Evolutionary conservation across 768 basidiomycete genomes (phyloP), one percentile per base, ranked within the genome.

Genomic region (Lactarius indigo): DNA sequence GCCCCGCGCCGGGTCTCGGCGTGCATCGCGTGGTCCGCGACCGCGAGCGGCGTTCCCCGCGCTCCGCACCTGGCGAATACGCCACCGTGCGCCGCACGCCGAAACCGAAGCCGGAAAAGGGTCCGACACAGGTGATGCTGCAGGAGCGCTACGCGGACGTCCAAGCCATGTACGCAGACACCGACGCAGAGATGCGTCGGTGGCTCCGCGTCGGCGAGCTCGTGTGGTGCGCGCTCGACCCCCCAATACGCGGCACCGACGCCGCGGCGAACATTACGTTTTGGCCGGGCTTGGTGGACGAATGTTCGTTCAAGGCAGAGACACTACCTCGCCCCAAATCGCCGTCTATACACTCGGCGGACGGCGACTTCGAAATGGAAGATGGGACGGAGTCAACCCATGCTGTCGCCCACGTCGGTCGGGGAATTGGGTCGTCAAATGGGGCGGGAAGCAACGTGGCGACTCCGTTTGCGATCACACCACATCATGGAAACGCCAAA

Each of bases 211-310:
- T 84, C 17, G 85, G 85, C 39, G 92, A 92, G 75, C 73, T 91
- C 41, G 78, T 92, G 12, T 92, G 90, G 89, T 88, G 86, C 63
- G 80, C 81, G 12, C 76, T 92, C 37, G 75, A 79, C 44, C 74
- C 78, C 10, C 79, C 86, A 0, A 87, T 91, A 44, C 69, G 73
- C 3, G 80, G 81, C 1, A 73, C 77, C 1, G 78, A 77, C 0
- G 73, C 77, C 1, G 78, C 77, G 20, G 79, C 82, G 58, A 71
- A 71, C n/a, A 89, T 94, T 68, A 72, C 76, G 30, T 88, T 85
- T 71, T 94, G 92, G 92, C 91, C 91, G 1, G 90, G 83, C 1
- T 71, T 92, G 26, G 82, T 93, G 9, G 82, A 87, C 20, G 84
- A 88, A 64, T 74, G 81, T 18, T 81, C 78, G 63, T 73, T 89